Conservation (phyloP, 2,329 filamentous ascomycete species). For the Cyphellophora europaea region DNA sequence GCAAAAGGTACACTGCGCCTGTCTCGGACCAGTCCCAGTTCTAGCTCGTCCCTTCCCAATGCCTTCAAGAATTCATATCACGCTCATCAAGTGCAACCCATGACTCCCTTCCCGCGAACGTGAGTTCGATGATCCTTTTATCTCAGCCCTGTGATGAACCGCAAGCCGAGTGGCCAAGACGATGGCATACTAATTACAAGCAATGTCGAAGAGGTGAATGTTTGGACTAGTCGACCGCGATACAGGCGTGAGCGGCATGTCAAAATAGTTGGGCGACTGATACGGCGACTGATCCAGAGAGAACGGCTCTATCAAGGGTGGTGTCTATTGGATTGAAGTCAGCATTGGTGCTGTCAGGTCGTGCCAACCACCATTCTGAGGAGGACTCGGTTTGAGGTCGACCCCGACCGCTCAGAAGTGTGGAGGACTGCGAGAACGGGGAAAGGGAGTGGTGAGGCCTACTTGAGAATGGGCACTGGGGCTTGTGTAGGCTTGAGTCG, state of each 20-base stretch:
- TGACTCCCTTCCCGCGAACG: no score
- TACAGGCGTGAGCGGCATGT: conserved; percentile 32
- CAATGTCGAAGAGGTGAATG: conserved; percentile 19
- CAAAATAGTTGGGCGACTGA: conserved; percentile 30
- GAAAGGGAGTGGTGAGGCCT: conserved; percentile 26
- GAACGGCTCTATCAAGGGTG: conserved; percentile 27
- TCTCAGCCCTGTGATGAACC: no score
- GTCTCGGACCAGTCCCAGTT: no score
- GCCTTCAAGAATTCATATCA: no score
- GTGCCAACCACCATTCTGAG: neutral
- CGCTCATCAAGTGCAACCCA: no score
- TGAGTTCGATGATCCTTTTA: no score
- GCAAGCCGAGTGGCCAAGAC: neutral
- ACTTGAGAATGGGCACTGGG: conserved; percentile 34
- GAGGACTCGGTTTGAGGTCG: neutral
- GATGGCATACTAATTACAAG: conserved; percentile 6
- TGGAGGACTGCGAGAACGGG: conserved; percentile 13
- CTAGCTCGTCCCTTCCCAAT: no score
- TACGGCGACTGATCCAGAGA: conserved; percentile 31
- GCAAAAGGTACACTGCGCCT: no score
- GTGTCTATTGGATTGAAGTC: conserved; percentile 24
- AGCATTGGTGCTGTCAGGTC: conserved; percentile 15
- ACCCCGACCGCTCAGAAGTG: conserved; percentile 9
- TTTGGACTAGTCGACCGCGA: conserved; percentile 31
- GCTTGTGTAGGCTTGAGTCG: conserved; percentile 26